Base-by-base conservation (phyloP, 305 asterid genomes). In the Lippia alba region DNA sequence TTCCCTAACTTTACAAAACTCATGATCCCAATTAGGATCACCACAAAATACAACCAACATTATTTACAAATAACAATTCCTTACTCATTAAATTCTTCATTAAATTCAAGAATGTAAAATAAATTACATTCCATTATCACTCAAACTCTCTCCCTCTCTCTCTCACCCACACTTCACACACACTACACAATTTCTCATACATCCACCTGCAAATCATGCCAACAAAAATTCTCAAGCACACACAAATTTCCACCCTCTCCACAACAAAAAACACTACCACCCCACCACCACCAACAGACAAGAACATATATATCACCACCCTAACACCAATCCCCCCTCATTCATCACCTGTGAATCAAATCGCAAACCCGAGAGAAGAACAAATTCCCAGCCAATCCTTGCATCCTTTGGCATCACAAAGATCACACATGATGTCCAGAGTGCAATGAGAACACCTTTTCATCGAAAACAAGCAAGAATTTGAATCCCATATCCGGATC, bases 281-380 rank as follows among this genome's bases (percentile, higher is more conserved):
- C 16, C 24, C 33, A 36, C 55, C 55, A 51, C 12, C 67, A 20
- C 7, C 55, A 49, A 49, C 69, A 70, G 62, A 63, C 63, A 67
- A 18, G 56, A 48, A 46, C 68, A 36, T 12, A 45, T 16, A 72
- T 24, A 24, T 68, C 75, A 41, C 72, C 72, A 55, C 78, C 73
- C 58, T 56, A 30, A 74, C 60, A 70, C 63, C 69, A 54, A 70
- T 48, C 6, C 9, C 34, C 63, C 30, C 3, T 24, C 30, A 24
- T 24, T 24, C 30, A 24, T 24, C 30, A 24, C 30, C 30, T 24
- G 30, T 24, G 30, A 24, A 24, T 24, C 30, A 24, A 24, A 24
- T 24, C 30, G 30, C 48, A 66, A 60, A 41, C 55, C 55, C 19
- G 51, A 3, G 24, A 60, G 56, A 50, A 50, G 19, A 15, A n/a